phyloP scores from a whole-genome alignment of 2,329 filamentous ascomycete genomes.

The Chaetomium olivaceum region DNA sequence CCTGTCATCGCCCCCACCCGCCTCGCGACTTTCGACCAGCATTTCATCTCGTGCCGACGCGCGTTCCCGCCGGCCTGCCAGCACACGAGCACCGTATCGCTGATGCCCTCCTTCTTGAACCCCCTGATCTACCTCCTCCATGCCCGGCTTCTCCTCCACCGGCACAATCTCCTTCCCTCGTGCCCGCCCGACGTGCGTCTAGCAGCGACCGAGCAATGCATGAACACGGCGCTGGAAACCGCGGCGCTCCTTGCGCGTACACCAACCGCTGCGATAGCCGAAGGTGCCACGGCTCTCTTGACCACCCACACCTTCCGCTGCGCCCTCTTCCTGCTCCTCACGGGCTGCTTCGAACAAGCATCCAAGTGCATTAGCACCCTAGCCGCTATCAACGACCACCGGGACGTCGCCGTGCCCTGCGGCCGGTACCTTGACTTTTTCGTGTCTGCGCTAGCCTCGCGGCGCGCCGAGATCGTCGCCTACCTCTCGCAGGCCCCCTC shows the following conservation, averaged over 20 bases:
- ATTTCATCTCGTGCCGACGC: conserved; percentile 73
- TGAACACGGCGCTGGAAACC: conserved; percentile 74
- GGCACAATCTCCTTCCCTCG: conserved; percentile 79
- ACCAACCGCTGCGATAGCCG: conserved; percentile 57
- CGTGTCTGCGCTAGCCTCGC: conserved; percentile 62
- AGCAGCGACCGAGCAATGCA: conserved; percentile 76
- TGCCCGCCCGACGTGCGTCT: conserved; percentile 66
- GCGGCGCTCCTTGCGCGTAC: conserved; percentile 70
- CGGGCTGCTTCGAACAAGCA: conserved; percentile 71
- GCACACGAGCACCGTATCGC: conserved; percentile 61
- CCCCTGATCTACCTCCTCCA: conserved; percentile 79
- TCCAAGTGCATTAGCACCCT: conserved; percentile 71
- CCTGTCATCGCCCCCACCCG: conserved; percentile 65
- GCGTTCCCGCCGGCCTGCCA: conserved; percentile 76
- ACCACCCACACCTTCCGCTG: conserved; percentile 87
- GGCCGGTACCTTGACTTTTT: conserved; percentile 84
- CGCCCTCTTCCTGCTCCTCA: conserved; percentile 74
- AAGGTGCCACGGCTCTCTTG: conserved; percentile 71
- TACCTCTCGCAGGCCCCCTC: conserved; percentile 41
- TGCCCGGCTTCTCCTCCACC: conserved; percentile 79
- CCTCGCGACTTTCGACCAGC: conserved; percentile 75
- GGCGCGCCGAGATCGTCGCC: conserved; percentile 49
- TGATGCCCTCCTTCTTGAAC: conserved; percentile 73
- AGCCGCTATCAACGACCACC: conserved; percentile 67
- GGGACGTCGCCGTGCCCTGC: conserved; percentile 74